Conservation (phyloP, 2,329 filamentous ascomycete genomes). For the Lecanicillium sp. region DNA sequence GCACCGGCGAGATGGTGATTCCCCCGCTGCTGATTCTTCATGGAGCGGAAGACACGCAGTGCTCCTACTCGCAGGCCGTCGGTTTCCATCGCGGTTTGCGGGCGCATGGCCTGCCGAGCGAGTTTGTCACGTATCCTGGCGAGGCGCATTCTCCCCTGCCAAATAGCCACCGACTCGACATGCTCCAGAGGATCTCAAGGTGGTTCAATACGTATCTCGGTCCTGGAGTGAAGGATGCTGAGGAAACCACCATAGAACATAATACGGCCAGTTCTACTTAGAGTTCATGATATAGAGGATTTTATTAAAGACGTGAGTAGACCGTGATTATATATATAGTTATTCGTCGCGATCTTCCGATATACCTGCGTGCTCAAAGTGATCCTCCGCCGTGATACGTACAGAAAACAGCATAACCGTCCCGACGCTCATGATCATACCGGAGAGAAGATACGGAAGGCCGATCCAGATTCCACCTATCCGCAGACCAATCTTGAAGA, state of each 20-base stretch:
- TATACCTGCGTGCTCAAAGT: no score
- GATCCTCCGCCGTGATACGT: not conserved
- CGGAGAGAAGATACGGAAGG: not conserved
- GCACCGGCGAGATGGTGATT: slow-evolving; percentile 7
- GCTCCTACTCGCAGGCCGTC: slow-evolving; percentile 28
- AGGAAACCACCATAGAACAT: no score
- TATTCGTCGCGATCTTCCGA: no score
- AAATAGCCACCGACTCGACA: no score
- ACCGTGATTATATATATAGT: no score
- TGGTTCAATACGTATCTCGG: no score
- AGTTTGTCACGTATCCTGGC: slow-evolving; percentile 30
- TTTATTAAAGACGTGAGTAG: no score
- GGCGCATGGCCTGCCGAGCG: slow-evolving; percentile 23
- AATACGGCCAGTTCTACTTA: no score
- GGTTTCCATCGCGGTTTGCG: slow-evolving; percentile 26
- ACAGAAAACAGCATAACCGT: not conserved
- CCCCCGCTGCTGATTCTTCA: slow-evolving; percentile 22
- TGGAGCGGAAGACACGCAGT: slow-evolving; percentile 25
- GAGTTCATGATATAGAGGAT: no score
- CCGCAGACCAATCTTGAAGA: not conserved
- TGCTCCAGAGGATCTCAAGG: no score
- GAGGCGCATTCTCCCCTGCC: no score
- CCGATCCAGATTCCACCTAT: not conserved
- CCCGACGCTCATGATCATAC: slow-evolving; percentile 2
- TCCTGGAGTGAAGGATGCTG: no score